Percentiles rank a stretch among this genome's conserved stretches.
phyloP scores from a whole-genome alignment of 2,329 filamentous ascomycete genomes.

The Pyrenochaeta sp. region DNA sequence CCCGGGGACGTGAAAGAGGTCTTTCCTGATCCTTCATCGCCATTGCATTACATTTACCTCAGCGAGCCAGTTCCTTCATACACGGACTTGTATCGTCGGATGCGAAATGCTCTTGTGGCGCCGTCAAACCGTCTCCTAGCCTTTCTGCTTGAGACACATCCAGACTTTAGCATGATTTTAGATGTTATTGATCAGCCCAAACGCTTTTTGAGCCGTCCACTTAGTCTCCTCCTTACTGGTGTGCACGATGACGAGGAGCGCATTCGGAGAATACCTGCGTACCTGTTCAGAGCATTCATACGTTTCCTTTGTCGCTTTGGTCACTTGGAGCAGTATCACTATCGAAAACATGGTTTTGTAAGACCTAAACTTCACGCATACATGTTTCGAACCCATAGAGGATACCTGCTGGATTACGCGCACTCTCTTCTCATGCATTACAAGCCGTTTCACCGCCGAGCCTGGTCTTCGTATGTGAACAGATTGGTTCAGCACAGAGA shows the following conservation, averaged over 20 bases:
- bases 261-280: constrained; percentile 22
- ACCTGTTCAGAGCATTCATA: constrained; percentile 40
- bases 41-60: constrained; percentile 70
- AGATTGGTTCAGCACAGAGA: constrained; percentile 23
- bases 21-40: constrained; percentile 63
- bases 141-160: constrained; percentile 59
- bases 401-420: constrained; percentile 42
- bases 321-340: constrained; percentile 16
- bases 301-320: constrained; percentile 42
- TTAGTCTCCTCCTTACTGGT: constrained; percentile 29
- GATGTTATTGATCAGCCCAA: constrained; percentile 26
- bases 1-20: constrained; percentile 69
- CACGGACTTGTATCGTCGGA: constrained; percentile 65
- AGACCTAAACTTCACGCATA: constrained; percentile 22
- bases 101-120: constrained; percentile 60
- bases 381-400: constrained; percentile 23
- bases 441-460: constrained; percentile 32
- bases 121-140: constrained; percentile 61
- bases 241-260: constrained; percentile 13
- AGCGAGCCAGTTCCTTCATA: constrained; percentile 67
- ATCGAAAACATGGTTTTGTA: constrained; percentile 9
- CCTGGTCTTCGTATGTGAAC: constrained; percentile 40
- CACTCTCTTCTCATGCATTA: constrained; percentile 33
- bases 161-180: constrained; percentile 27
- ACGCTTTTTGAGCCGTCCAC: constrained; percentile 28